Conservation (phyloP, 306 rosid species). For the Rosa multiflora region DNA sequence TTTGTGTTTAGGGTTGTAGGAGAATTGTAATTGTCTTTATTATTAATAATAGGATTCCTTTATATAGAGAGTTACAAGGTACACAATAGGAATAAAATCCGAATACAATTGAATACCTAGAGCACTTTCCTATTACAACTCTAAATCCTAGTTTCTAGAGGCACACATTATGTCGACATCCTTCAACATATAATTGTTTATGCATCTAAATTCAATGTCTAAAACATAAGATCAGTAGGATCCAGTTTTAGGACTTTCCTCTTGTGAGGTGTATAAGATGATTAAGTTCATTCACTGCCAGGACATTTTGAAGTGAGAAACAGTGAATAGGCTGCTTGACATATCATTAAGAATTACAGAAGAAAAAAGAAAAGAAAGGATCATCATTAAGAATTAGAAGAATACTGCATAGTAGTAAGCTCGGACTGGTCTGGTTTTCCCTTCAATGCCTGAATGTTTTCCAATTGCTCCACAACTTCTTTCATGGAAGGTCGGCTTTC, state of each 20-base stretch:
- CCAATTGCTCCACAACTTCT: slow-evolving; percentile 53
- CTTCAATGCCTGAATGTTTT: slow-evolving; percentile 45
- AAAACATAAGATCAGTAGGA: not conserved
- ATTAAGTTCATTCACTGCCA: not conserved
- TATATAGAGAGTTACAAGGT: too few relatives aligned
- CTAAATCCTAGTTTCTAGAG: too few relatives aligned
- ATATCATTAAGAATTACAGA: not conserved
- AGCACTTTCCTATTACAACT: too few relatives aligned
- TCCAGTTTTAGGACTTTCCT: not conserved
- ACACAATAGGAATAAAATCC: too few relatives aligned
- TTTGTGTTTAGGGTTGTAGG: too few relatives aligned
- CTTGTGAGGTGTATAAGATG: not conserved
- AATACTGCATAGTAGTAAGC: slow-evolving; percentile 1
- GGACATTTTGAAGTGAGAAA: not conserved
- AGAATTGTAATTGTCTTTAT: too few relatives aligned
- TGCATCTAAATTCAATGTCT: not conserved
- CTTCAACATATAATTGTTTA: not conserved
- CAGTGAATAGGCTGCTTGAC: not conserved
- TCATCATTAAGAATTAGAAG: not conserved
- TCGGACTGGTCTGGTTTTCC: slow-evolving; percentile 19
- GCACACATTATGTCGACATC: too few relatives aligned
- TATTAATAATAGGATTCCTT: too few relatives aligned
- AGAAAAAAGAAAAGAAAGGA: not conserved
- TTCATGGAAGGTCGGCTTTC: slow-evolving; percentile 73
- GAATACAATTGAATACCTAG: too few relatives aligned